phyloP scores from a whole-genome alignment of 2,329 filamentous ascomycete genomes.

The Sphaerulina musiva region DNA sequence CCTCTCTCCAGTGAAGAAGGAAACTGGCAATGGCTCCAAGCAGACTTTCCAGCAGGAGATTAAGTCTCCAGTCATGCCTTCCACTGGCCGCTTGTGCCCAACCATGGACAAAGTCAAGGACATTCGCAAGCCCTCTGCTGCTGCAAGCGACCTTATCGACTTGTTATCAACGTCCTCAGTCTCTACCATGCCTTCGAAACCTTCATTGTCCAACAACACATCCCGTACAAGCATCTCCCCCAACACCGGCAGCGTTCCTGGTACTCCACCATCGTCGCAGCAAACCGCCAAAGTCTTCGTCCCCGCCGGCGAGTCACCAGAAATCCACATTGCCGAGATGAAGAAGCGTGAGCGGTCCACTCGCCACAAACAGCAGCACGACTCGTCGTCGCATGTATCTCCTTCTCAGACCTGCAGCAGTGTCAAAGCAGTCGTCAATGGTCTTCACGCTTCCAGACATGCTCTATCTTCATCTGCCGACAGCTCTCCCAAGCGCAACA shows the following conservation, averaged over 20 bases:
- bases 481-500: too few relatives aligned
- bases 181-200: conserved; percentile 1
- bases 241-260: not conserved
- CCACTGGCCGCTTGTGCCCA: not conserved
- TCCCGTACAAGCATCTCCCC: conserved; percentile 1
- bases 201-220: not conserved
- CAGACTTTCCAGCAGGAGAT: not conserved
- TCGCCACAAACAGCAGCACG: not conserved
- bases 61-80: conserved; percentile 9
- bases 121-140: conserved; percentile 17
- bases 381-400: too few relatives aligned
- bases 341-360: conserved; percentile 15
- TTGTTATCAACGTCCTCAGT: conserved; percentile 16
- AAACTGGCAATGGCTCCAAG: not conserved
- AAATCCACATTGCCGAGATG: conserved; percentile 25
- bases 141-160: conserved; percentile 26
- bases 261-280: not conserved
- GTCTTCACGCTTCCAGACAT: too few relatives aligned
- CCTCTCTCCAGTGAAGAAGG: not conserved
- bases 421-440: too few relatives aligned
- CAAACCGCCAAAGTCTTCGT: conserved; percentile 27
- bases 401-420: too few relatives aligned
- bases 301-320: conserved; percentile 27
- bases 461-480: too few relatives aligned
- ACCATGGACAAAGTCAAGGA: conserved; percentile 7